Percentiles rank a stretch among this genome's conserved stretches.
phyloP scores from a whole-genome alignment of 768 basidiomycete species.

The Boletus eberwhitei region DNA sequence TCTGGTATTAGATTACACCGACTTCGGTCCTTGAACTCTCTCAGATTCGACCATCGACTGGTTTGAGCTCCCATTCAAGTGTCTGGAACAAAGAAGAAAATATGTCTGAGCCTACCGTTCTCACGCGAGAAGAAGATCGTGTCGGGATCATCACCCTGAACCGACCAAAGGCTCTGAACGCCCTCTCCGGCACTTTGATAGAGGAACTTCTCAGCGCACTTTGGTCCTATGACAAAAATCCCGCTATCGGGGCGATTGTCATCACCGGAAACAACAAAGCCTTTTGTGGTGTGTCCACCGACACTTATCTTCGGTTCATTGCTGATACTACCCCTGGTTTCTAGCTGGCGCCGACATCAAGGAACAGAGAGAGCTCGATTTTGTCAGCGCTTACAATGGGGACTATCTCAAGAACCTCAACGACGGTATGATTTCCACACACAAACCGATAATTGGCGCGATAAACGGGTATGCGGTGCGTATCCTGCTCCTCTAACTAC shows the following conservation, averaged over 20 bases:
- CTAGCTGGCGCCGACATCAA: constrained; percentile 94
- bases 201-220: constrained; percentile 76
- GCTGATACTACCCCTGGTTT: neutral
- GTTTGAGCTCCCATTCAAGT: neutral
- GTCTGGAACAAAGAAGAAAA: neutral
- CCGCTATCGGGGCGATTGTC: constrained; percentile 77
- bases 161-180: constrained; percentile 84
- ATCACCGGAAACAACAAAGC: constrained; percentile 86
- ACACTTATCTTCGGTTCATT: neutral
- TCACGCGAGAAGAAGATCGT: constrained; percentile 19
- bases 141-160: constrained; percentile 71
- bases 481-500: neutral
- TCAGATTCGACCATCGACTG: neutral
- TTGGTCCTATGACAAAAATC: constrained; percentile 62
- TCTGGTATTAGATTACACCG: neutral
- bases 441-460: constrained; percentile 92
- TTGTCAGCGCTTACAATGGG: constrained; percentile 42
- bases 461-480: constrained; percentile 86
- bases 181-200: constrained; percentile 75
- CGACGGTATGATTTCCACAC: constrained; percentile 46
- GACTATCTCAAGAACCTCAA: constrained; percentile 46
- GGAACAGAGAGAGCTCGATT: constrained; percentile 89
- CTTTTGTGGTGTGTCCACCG: constrained; percentile 40
- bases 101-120: constrained; percentile 25
- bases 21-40: neutral